Base-by-base conservation (phyloP, 2,329 filamentous ascomycete genomes). In the Claviceps pazoutovae region DNA sequence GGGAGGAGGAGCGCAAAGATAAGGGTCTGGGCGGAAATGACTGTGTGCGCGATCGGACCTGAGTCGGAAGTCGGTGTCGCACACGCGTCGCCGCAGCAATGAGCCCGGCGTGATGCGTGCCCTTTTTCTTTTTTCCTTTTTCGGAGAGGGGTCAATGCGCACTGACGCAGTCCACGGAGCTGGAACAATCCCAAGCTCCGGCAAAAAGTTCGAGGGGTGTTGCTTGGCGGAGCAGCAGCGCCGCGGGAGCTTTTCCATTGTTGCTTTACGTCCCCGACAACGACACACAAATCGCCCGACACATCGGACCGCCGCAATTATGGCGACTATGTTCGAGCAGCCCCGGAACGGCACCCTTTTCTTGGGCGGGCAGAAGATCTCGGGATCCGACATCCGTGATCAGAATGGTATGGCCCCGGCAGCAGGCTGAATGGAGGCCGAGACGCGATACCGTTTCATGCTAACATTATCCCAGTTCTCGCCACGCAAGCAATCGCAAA, bases 401-500 rank as follows among this genome's bases (percentile, higher is more conserved):
- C 90, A 97, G 72, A 97, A 96, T 76, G 86, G 86, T 87, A 74
- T 66, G 66, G 57, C 54, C 57, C 55, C 51, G 17, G 14, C 39
- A 21, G 43, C 30, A 26, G 43, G 42, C 26, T 39, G 37, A 30
- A 45, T 19, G 23, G 11, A 17, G 14, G 11, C 8, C 16, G 26
- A 42, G 41, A 19, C 41, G 41, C 17, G 21, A 51, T 30, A 16
- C 44, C 26, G 53, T 46, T 38, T 5, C 17, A 16, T 60, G 48
- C 52, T 51, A 43, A 48, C 41, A 51, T 46, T 30, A 30, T 19
- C 19, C 16, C 64, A 90, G 93, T 97, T 48, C 81, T 89, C 60
- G 93, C 93, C 60, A 97, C 93, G 46, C 89, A 96, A 69, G 89
- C 91, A 54, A 97, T 98, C 64, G 86, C 93, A 63, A 98, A 97